These are phyloP conservation scores for Amanita inopinata DNA, from an alignment of 768 basidiomycete genomes.

Conservation along the genomic window DNA sequence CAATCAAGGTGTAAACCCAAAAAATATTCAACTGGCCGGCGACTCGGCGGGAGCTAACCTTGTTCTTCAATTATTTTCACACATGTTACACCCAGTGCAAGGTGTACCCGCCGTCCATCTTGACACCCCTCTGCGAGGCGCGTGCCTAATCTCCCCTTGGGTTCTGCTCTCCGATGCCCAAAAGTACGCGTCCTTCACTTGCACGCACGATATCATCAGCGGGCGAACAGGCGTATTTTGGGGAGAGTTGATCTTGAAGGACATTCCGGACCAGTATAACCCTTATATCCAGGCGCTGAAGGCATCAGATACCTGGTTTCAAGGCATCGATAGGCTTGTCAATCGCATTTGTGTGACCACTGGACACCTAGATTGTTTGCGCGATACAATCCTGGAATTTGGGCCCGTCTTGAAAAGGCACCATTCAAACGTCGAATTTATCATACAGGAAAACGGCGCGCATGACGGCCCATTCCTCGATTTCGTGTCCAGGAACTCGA, in stretches of 20 bases:
- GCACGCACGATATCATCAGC: constrained; percentile 17
- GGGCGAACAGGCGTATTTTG: constrained; percentile 12
- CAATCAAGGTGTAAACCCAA: constrained; percentile 18
- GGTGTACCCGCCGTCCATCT: constrained; percentile 18
- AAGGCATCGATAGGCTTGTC: constrained; percentile 18
- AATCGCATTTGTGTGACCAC: constrained; percentile 24
- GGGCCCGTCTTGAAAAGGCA: constrained; percentile 15
- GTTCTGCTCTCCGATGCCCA: constrained; percentile 18
- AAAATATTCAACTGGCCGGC: constrained; percentile 24
- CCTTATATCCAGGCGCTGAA: constrained; percentile 22
- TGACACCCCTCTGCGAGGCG: constrained; percentile 18
- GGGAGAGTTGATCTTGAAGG: constrained; percentile 12
- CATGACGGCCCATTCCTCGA: constrained; percentile 26
- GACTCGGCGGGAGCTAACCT: constrained; percentile 33
- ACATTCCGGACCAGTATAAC: constrained; percentile 18
- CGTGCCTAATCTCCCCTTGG: constrained; percentile 33
- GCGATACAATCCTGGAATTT: constrained; percentile 20
- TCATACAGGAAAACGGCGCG: constrained; percentile 22
- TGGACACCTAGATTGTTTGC: constrained; percentile 23
- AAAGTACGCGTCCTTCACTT: constrained; percentile 9
- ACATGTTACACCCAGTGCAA: constrained; percentile 26
- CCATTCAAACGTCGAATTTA: constrained; percentile 14
- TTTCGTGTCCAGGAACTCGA: constrained; percentile 15
- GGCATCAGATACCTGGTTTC: constrained; percentile 23
- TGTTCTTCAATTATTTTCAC: constrained; percentile 25